Conservation (phyloP, 1,139 yeast species). For the Protomyces arabidopsidicola region DNA sequence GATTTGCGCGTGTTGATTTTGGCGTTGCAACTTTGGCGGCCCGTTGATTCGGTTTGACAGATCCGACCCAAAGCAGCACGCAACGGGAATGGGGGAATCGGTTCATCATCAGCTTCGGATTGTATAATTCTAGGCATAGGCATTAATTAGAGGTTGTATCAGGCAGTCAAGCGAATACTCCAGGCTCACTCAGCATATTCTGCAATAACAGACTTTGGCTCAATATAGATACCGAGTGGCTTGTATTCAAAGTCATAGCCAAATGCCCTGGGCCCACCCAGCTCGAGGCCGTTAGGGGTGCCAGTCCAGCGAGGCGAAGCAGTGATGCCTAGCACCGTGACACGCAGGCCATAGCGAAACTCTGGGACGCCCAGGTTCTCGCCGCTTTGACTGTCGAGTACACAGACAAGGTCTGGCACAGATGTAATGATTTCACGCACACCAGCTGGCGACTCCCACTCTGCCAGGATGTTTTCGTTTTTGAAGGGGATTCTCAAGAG, state of each 20-base stretch:
- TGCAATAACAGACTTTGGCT: slow-evolving; percentile 45
- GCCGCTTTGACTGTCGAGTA: slow-evolving; percentile 46
- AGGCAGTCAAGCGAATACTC: neutral
- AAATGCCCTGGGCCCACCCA: slow-evolving; percentile 47
- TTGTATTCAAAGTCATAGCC: slow-evolving; percentile 42
- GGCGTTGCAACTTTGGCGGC: no score
- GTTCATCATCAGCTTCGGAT: no score
- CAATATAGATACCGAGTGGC: slow-evolving; percentile 42
- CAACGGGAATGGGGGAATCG: no score
- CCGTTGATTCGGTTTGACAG: no score
- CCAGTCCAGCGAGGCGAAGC: slow-evolving; percentile 45
- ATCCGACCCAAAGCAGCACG: no score
- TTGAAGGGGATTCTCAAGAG: slow-evolving; percentile 44
- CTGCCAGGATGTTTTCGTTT: slow-evolving; percentile 46
- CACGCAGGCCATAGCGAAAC: slow-evolving; percentile 47
- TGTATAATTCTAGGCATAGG: no score
- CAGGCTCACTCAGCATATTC: slow-evolving; percentile 36
- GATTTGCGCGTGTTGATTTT: no score
- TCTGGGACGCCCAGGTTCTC: slow-evolving; percentile 51
- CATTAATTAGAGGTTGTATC: no score
- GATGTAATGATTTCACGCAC: slow-evolving; percentile 40
- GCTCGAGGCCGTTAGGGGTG: slow-evolving; percentile 40
- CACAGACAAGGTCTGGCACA: slow-evolving; percentile 49
- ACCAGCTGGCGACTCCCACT: slow-evolving; percentile 32
- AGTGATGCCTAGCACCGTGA: slow-evolving; percentile 45